Base-by-base conservation (phyloP, 257 asterid species). In the Paraleonurus japonicus region DNA sequence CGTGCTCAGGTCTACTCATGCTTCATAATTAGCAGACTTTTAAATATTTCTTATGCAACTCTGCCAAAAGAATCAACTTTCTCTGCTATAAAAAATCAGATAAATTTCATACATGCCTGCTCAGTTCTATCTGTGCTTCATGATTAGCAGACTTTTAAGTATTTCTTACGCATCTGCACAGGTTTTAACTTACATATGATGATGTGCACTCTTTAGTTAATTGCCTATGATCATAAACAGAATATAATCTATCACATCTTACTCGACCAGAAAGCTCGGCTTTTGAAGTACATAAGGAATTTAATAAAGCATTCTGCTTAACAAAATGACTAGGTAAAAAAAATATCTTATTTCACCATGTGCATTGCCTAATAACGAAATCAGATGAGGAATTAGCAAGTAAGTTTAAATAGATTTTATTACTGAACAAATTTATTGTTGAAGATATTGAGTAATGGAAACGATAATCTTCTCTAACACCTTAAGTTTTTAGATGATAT, bases 311-410 rank as follows among this genome's bases (percentile, higher is more conserved):
- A 19, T 17, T 74, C 51, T 19, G 65, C 53, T 60, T 39, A 61
- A 26, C 69, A 71, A 33, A 32, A 64, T 54, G 71, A 39, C 33
- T 26, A 65, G 67, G 33, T 51, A 73, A 28, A 51, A n/a, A n/a
- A 10, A 64, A 5, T 28, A 8, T 61, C 63, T 45, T 23, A 23
- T 57, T 58, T 65, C 26, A 17, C 63, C 71, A 50, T 33, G 55
- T 59, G n/a, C 61, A 68, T 41, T 28, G 45, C 64, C 43, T 45
- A 19, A 24, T 53, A 37, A 27, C 9, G 4, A 51, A n/a, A 22
- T 43, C 24, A 10, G 11, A 48, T 1, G 50, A 28, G 16, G 65
- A 69, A 26, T 28, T 24, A 55, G 33, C 9, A 54, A 45, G 27
- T 26, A 77, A 27, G 63, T 59, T 30, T 26, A 64, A 45, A 60